Base-by-base conservation (phyloP, 2,329 filamentous ascomycete genomes). In the Harringtonia aguacate region DNA sequence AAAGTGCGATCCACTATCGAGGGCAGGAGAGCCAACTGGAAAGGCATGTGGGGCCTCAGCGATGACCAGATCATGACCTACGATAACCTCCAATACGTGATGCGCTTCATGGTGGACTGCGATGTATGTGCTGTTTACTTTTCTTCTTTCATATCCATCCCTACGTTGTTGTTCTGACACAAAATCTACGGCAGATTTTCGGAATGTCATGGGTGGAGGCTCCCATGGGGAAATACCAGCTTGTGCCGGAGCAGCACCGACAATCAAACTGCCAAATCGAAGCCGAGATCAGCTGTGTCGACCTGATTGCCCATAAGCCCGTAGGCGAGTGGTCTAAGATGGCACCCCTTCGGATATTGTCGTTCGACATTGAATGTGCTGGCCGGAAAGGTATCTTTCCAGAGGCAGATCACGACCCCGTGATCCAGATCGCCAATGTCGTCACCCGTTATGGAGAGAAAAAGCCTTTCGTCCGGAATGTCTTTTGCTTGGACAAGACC, bases 131-230 rank as follows among this genome's bases (percentile, higher is more conserved):
- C 14, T 13, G 5, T 15, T 34, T 7, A 7, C 8, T 38, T 14
- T 35, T 18, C 28, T 13, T 5, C 4, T 15, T 35, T 13, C 21
- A 15, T 22, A 41, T 8, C 8, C 5, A 14, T 15, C 6, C 10
- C n/a, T n/a, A n/a, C n/a, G n/a, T n/a, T n/a, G n/a, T n/a, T n/a
- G n/a, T n/a, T n/a, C n/a, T n/a, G n/a, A n/a, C n/a, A n/a, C n/a
- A n/a, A n/a, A n/a, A n/a, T n/a, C 7, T 30, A 13, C 15, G 20
- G 24, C 46, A 86, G 75, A 83, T 98, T 36, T 75, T 84, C 45
- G 92, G 92, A 50, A 98, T 98, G 92, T 90, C 88, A 1, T 98
- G 92, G 92, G 87, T 97, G 0, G 87, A 95, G 61, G 86, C 82
- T 17, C 82, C 86, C 20, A 73, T 82, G 4, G 73, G 72, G 27